Evolutionary conservation across 2,329 filamentous ascomycete genomes (phyloP).

Genomic region (Pseudogymnoascus sp.): DNA sequence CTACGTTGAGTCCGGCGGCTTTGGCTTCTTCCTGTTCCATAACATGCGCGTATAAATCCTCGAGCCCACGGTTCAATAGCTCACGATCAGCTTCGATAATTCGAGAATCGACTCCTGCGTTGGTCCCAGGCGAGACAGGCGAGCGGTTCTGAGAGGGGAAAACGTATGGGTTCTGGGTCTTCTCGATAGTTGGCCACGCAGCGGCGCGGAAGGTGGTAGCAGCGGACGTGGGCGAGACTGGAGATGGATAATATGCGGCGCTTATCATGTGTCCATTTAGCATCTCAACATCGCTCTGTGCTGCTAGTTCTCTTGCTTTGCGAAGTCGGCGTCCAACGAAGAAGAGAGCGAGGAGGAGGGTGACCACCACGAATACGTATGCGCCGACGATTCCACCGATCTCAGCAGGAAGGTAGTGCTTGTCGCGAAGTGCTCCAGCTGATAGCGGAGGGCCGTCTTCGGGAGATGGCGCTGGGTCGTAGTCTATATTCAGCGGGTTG

Average conservation of each 20-base stretch:
- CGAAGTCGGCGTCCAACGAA: conserved; percentile 50
- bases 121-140: conserved; percentile 33
- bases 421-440: conserved; percentile 50
- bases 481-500: conserved; percentile 36
- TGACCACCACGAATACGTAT: conserved; percentile 69
- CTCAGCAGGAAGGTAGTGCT: conserved; percentile 65
- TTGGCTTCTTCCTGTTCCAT: conserved; percentile 78
- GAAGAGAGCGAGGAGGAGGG: conserved; percentile 62
- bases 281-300: conserved; percentile 27
- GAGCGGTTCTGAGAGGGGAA: conserved; percentile 32
- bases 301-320: conserved; percentile 19
- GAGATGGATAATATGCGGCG: conserved; percentile 31
- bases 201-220: conserved; percentile 33
- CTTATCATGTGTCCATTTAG: conserved; percentile 29
- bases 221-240: conserved; percentile 29
- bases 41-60: conserved; percentile 84
- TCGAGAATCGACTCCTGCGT: conserved; percentile 66
- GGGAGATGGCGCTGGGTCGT: conserved; percentile 49
- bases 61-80: conserved; percentile 74
- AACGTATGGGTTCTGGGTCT: conserved; percentile 36
- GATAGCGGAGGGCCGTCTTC: conserved; percentile 55
- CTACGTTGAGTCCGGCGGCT: conserved; percentile 45
- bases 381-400: conserved; percentile 76
- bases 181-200: conserved; percentile 42
- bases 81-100: conserved; percentile 67